Base-by-base conservation (phyloP, 2,329 filamentous ascomycete genomes). In the Lasiodiplodia sp. region DNA sequence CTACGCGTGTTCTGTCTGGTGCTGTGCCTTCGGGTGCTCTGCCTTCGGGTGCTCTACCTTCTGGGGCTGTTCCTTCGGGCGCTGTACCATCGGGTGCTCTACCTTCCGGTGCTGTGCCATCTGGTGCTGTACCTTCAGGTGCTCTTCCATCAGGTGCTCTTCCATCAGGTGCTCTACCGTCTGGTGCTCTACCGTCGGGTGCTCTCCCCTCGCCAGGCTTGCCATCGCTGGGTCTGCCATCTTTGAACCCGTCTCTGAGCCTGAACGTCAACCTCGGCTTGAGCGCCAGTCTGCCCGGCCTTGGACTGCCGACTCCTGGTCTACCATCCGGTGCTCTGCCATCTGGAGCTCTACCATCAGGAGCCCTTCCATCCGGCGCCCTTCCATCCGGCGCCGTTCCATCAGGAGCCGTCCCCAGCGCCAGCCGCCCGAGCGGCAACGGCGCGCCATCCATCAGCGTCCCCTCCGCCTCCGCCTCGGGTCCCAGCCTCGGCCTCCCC, bases 251-350 rank as follows among this genome's bases (percentile, higher is more conserved):
- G 4, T 44, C 40, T 16, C 14, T 18, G 2, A 44, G 40, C 40
- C 0, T 44, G 1, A 44, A 44, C 40, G 1, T 44, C 14, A 18
- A 18, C 5, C 40, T 44, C 40, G 18, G 40, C 40, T 18, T 44
- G 40, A 52, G n/a, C 49, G 49, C n/a, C 12, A n/a, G 49, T 25
- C n/a, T 52, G 7, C 49, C 49, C 8, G 21, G 18, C n/a, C 7
- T 14, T 12, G n/a, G 49, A 1, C 21, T 55, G 0, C 52, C 52
- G 0, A 28, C 23, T 0, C 14, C 23, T 0, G 12, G 18, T 28
- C 18, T 52, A 0, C 44, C 44, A n/a, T 47, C 40, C 7, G 40
- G 14, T 5, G 40, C 12, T 12, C 40, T 44, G 1, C 40, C 40
- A 8, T 44, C 40, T 1, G 40, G 12, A 3, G 47, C 47, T 10